Conservation (phyloP, 2,329 filamentous ascomycete species). For the Cytospora mali region DNA sequence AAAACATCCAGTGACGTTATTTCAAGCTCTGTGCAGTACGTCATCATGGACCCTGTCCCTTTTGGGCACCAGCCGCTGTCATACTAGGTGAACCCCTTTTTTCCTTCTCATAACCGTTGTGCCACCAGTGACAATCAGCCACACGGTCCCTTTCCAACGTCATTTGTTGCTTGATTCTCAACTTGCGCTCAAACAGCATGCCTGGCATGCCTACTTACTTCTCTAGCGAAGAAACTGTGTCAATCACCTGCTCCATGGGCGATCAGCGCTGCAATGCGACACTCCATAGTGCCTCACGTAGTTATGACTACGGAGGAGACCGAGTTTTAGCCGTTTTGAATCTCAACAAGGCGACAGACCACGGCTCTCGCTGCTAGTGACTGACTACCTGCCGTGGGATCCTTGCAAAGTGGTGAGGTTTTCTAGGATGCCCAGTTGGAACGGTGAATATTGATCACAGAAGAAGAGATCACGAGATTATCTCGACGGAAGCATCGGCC, state of each 20-base stretch:
- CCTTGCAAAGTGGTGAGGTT: background rate
- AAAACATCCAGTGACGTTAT: conserved; percentile 1
- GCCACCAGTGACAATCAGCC: background rate
- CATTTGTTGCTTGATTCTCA: background rate
- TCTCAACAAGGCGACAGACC: background rate
- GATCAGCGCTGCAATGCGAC: too few relatives aligned
- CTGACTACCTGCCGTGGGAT: too few relatives aligned
- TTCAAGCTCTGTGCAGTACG: background rate
- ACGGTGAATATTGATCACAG: background rate
- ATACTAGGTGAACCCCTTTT: background rate
- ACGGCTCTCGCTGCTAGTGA: background rate
- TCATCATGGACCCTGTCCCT: background rate
- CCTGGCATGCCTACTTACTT: too few relatives aligned
- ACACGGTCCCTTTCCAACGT: background rate
- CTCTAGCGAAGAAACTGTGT: background rate
- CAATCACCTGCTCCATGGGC: too few relatives aligned
- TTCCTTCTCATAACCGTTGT: background rate
- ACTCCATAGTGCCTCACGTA: background rate
- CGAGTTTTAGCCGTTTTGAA: background rate
- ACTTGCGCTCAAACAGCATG: background rate
- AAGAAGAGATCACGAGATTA: background rate
- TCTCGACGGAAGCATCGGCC: background rate
- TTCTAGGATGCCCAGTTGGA: background rate
- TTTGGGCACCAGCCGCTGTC: too few relatives aligned
- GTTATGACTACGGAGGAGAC: background rate